Percentiles rank a stretch among this genome's conserved stretches.
phyloP scores from a whole-genome alignment of 257 asterid genomes.

The Agastache rugosa region DNA sequence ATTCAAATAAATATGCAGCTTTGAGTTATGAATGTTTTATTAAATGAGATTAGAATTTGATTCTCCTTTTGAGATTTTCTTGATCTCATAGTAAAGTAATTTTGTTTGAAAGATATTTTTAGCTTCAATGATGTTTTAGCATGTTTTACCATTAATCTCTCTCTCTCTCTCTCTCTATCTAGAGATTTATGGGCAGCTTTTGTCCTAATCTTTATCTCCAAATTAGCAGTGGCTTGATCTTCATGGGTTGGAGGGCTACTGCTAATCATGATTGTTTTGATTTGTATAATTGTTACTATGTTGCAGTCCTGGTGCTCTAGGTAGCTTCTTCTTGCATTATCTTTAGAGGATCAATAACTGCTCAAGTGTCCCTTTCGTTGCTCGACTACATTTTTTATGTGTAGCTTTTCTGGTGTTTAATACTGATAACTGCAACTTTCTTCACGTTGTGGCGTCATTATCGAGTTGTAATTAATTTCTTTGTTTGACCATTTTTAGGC shows the following conservation, averaged over 20 bases:
- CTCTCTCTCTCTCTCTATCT: too few relatives aligned
- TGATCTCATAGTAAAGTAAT: too few relatives aligned
- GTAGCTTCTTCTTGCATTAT: constrained; percentile 29
- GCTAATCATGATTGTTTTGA: constrained; percentile 32
- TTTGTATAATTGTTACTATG: constrained; percentile 29
- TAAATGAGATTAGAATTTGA: too few relatives aligned
- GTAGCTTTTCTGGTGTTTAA: constrained; percentile 3
- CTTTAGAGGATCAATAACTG: constrained; percentile 34
- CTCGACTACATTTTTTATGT: constrained; percentile 18
- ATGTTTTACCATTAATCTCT: too few relatives aligned
- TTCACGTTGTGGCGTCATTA: constrained; percentile 9
- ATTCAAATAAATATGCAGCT: too few relatives aligned
- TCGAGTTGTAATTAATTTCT: constrained; percentile 19
- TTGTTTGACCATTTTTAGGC: constrained; percentile 60
- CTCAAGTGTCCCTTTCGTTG: constrained; percentile 39
- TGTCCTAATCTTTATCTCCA: constrained; percentile 27
- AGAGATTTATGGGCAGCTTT: too few relatives aligned
- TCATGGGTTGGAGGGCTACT: constrained; percentile 37
- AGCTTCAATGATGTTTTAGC: too few relatives aligned
- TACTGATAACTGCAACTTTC: constrained; percentile 34
- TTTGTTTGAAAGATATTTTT: too few relatives aligned
- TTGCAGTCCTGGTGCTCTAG: not conserved
- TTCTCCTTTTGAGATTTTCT: too few relatives aligned
- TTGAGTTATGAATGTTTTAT: too few relatives aligned
- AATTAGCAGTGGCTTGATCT: constrained; percentile 33